Conservation (phyloP, 495 filamentous ascomycete genomes). For the Aspergillus kassunensis region DNA sequence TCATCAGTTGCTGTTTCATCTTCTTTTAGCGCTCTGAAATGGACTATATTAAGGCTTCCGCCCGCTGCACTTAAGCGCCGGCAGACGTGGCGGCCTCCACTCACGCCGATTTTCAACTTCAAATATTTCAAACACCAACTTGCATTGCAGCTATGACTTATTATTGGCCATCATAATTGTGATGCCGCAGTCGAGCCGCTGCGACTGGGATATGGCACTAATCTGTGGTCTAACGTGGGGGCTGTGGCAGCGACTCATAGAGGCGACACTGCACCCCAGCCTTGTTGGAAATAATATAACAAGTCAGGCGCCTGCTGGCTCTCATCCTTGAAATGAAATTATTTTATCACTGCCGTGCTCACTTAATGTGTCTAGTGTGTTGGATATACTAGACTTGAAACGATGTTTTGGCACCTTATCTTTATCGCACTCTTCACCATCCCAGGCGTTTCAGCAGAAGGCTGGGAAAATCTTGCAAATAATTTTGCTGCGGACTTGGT, state of each 20-base stretch:
- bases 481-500: slow-evolving; percentile 49
- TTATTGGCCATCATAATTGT: not conserved
- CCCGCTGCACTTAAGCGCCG: slow-evolving; percentile 10
- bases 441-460: slow-evolving; percentile 21
- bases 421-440: slow-evolving; percentile 17
- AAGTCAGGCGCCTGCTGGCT: not conserved
- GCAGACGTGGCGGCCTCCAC: slow-evolving; percentile 7
- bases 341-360: not conserved
- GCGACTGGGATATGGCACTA: not conserved
- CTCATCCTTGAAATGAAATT: not conserved
- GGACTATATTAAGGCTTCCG: not conserved
- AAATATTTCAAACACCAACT: not conserved
- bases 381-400: not conserved
- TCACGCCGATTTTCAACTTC: not conserved
- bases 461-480: slow-evolving; percentile 51
- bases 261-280: not conserved
- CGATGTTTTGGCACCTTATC: slow-evolving; percentile 14
- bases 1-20: not conserved
- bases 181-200: not conserved
- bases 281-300: not conserved
- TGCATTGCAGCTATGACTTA: not conserved
- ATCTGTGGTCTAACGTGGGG: not conserved
- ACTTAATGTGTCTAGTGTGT: not conserved
- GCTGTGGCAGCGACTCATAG: not conserved
- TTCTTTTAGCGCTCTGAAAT: not conserved